A percentile compares a stretch with the other conserved stretches of the same genome.
Evolutionary conservation across 257 asterid genomes (phyloP).

Genomic region (Lantana camara): DNA sequence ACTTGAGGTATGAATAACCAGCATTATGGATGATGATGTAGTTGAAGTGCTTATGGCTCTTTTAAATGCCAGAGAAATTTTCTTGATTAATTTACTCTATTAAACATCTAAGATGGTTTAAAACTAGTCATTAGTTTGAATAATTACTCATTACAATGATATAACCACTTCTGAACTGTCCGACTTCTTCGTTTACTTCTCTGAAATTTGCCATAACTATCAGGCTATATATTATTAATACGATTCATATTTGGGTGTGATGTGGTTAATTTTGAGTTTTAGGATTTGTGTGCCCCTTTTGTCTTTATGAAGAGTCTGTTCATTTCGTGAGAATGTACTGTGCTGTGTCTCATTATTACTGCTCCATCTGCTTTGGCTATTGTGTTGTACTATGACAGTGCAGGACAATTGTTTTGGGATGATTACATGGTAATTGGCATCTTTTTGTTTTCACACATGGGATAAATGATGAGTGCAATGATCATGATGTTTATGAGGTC

Average conservation of each 20-base stretch:
- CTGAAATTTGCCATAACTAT: too few relatives aligned
- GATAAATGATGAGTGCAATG: conserved; percentile 5
- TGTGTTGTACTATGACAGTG: neutral
- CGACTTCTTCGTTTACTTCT: too few relatives aligned
- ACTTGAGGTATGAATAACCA: neutral
- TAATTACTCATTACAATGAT: neutral
- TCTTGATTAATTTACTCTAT: neutral
- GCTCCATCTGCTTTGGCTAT: neutral
- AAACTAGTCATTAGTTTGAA: neutral
- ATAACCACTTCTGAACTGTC: neutral
- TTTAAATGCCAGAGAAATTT: neutral
- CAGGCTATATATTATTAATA: too few relatives aligned
- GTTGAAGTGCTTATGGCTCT: neutral
- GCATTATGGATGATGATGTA: too few relatives aligned
- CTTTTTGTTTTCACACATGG: neutral
- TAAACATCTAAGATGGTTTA: neutral
- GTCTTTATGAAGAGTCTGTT: neutral
- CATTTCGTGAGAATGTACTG: too few relatives aligned
- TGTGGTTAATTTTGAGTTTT: neutral
- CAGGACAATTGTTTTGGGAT: neutral
- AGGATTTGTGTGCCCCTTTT: neutral
- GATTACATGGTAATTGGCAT: neutral
- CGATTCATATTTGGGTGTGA: neutral
- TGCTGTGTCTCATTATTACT: neutral
- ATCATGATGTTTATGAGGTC: too few relatives aligned